Conservation (phyloP, 495 filamentous ascomycete species). For the Chaetomium tenue region DNA sequence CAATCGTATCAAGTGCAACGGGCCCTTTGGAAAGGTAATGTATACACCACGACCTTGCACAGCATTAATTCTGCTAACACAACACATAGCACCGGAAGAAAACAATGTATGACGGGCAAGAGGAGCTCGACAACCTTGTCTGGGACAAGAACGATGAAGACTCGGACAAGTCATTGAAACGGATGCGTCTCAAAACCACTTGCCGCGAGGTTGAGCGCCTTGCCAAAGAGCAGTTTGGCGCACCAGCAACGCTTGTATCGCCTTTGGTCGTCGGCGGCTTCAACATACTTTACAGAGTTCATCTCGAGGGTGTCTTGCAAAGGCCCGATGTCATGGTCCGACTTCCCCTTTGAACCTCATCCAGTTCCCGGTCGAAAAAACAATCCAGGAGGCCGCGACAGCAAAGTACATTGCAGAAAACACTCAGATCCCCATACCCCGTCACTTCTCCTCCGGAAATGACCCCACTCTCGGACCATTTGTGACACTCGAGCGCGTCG, state of each 20-base stretch:
- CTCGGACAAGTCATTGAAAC: constrained; percentile 21
- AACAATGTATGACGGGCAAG: constrained; percentile 1
- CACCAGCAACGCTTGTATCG: constrained; percentile 17
- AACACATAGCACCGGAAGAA: neutral
- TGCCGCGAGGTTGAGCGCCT: constrained; percentile 15
- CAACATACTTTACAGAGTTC: constrained; percentile 27
- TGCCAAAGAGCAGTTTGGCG: constrained; percentile 16
- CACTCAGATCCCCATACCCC: constrained; percentile 37
- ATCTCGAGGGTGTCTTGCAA: constrained; percentile 9
- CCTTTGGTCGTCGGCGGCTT: constrained; percentile 26
- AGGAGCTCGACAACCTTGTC: constrained; percentile 23
- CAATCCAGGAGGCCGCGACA: constrained; percentile 36
- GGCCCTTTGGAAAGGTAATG: no score
- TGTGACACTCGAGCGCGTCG: constrained; percentile 44
- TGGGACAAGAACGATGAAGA: constrained; percentile 30
- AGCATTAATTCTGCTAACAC: neutral
- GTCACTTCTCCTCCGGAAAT: constrained; percentile 29
- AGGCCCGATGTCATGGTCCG: constrained; percentile 22
- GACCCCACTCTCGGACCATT: constrained; percentile 39
- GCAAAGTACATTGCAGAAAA: constrained; percentile 33
- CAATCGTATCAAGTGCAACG: no score
- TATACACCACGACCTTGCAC: no score
- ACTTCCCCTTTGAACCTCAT: constrained; percentile 15
- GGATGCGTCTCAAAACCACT: constrained; percentile 15
- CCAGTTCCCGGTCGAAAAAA: constrained; percentile 38